These are phyloP conservation scores for Syzygium aromaticum DNA, from an alignment of 345 rosid genomes.

Conservation along the genomic window DNA sequence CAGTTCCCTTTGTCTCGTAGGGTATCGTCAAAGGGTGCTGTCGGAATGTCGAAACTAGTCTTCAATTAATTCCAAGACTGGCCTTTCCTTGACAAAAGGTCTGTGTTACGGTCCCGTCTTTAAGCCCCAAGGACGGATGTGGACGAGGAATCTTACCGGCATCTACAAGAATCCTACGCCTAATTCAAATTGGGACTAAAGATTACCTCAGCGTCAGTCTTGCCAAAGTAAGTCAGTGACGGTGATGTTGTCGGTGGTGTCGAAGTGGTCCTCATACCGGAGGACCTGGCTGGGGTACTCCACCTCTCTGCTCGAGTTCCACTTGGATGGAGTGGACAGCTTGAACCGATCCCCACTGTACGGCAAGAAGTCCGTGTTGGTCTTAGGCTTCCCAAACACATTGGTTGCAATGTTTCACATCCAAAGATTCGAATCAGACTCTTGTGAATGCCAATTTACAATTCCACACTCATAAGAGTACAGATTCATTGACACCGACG, in stretches of 20 bases:
- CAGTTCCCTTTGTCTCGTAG: not conserved
- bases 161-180: not conserved
- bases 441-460: not conserved
- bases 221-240: slow-evolving; percentile 37
- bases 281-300: slow-evolving; percentile 95
- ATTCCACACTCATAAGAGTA: not conserved
- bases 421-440: not conserved
- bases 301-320: slow-evolving; percentile 87
- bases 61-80: not conserved
- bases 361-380: slow-evolving; percentile 64
- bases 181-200: not conserved
- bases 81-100: not conserved
- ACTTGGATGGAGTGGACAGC: slow-evolving; percentile 63
- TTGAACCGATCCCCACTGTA: slow-evolving; percentile 74
- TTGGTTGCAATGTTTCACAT: slow-evolving; percentile 41
- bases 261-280: slow-evolving; percentile 85
- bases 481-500: not conserved
- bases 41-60: not conserved
- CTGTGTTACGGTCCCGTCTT: not conserved
- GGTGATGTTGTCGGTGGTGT: slow-evolving; percentile 40
- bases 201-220: slow-evolving; percentile 25
- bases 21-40: not conserved
- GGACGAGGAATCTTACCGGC: not conserved
- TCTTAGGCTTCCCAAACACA: slow-evolving; percentile 86
- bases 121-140: not conserved